Evolutionary conservation across 2,329 filamentous ascomycete species (phyloP), one percentile per base, ranked within the genome.

Genomic region (Tothia fuscella): DNA sequence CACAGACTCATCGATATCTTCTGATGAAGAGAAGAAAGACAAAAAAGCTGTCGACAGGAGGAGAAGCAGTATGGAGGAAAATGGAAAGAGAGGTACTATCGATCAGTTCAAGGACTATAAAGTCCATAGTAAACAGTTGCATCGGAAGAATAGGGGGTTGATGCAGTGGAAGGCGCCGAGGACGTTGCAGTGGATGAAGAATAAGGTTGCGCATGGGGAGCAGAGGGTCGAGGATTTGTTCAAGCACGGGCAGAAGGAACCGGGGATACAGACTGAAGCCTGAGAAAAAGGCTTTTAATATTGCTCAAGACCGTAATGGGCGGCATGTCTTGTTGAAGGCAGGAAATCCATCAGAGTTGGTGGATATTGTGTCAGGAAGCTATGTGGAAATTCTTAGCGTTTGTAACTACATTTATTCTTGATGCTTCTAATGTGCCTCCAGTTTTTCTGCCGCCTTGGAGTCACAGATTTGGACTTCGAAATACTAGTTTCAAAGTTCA

Each of bases 151-250:
- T 52, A 62, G 77, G 17, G 81, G 81, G 0, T 54, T 81, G 30
- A 86, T 86, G 81, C 81, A 86, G 60, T 86, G 79, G 76, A 72
- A 70, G 53, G 55, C 53, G 52, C 71, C 67, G 16, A 65, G 65
- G 55, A 75, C 59, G 41, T 59, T 64, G 44, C 72, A 78, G 51
- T 72, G 71, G 57, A 66, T 79, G 45, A 73, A 75, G 52, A 71
- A 76, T 29, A 74, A 75, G 42, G 67, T 75, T 1, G 66, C 69
- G 46, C 60, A 68, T 21, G 62, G 71, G 3, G 66, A 66, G 49
- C 57, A 62, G 33, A 61, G 62, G 46, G 52, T 71, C 3, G 54
- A 55, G 29, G 56, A 60, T 3, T 28, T 67, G 16, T 76, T 82
- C 49, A 66, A 75, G 38, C 76, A 81, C 53, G 60, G 67, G 40